phyloP scores from a whole-genome alignment of 2,329 filamentous ascomycete species.

The Claviceps sp. region DNA sequence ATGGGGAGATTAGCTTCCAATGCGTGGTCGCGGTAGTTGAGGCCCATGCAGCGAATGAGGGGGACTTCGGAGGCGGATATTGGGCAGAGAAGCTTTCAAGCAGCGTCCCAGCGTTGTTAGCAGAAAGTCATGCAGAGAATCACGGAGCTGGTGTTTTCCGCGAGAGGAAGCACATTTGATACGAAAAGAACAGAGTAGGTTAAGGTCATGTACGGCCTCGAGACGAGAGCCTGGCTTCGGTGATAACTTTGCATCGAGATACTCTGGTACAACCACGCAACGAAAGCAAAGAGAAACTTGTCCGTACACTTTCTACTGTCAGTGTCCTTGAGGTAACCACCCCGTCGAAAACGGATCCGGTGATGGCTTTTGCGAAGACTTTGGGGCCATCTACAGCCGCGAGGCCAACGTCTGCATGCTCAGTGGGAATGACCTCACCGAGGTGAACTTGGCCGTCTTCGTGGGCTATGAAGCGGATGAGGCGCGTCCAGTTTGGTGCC shows the following conservation, averaged over 20 bases:
- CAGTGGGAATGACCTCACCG: constrained; percentile 20
- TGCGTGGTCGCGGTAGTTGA: constrained; percentile 30
- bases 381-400: background rate
- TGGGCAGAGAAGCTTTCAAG: constrained; percentile 18
- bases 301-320: background rate
- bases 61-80: constrained; percentile 21
- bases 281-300: background rate
- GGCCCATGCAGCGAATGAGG: constrained; percentile 30
- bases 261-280: background rate
- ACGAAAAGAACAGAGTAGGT: no score
- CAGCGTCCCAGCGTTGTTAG: no score
- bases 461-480: constrained; percentile 26
- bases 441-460: constrained; percentile 27
- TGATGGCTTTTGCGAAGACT: background rate
- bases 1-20: constrained; percentile 23
- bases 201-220: no score
- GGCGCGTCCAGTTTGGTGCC: constrained; percentile 16
- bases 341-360: constrained; percentile 1
- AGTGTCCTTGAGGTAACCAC: background rate
- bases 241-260: no score
- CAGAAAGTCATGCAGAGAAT: no score
- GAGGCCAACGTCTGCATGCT: constrained; percentile 14
- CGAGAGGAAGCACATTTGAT: no score
- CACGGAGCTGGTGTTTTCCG: no score
- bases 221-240: no score